Evolutionary conservation across 1,284 basidiomycete genomes (phyloP).

Genomic region (Lentinus polychrous): DNA sequence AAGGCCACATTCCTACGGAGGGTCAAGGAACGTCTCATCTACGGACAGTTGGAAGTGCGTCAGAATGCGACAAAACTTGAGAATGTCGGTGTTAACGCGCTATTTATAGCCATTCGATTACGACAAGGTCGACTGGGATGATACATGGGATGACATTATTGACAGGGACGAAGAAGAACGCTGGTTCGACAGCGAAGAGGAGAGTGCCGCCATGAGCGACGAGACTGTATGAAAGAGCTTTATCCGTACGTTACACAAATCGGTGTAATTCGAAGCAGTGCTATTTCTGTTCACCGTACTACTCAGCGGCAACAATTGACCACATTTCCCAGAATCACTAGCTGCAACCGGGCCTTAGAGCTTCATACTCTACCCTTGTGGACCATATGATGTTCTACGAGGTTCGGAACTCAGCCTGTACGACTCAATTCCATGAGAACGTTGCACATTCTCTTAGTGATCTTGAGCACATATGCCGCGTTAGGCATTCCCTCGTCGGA

Average conservation of each 20-base stretch:
- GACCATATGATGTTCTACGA: too few species aligned
- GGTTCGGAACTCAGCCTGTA: too few species aligned
- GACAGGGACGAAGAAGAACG: conserved; percentile 60
- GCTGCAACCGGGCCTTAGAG: too few species aligned
- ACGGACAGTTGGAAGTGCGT: conserved; percentile 66
- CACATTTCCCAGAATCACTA: too few species aligned
- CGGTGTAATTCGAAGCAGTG: not conserved
- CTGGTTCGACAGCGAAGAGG: conserved; percentile 73
- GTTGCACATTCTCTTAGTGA: too few species aligned
- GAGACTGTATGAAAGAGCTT: not conserved
- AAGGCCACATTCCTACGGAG: conserved; percentile 48
- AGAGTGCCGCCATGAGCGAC: conserved; percentile 19
- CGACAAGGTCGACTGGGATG: conserved; percentile 70
- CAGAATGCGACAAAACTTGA: not conserved
- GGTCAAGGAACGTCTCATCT: conserved; percentile 65
- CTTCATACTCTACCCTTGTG: too few species aligned
- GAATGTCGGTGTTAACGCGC: conserved; percentile 5
- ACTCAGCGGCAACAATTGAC: too few species aligned
- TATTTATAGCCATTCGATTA: conserved; percentile 56
- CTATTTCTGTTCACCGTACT: not conserved
- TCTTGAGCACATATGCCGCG: too few species aligned
- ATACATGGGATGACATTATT: conserved; percentile 54
- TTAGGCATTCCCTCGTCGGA: too few species aligned
- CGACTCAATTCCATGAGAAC: too few species aligned
- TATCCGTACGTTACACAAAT: not conserved